Conservation (phyloP, 2,329 filamentous ascomycete species). For the Cercospora zeae-maydis region DNA sequence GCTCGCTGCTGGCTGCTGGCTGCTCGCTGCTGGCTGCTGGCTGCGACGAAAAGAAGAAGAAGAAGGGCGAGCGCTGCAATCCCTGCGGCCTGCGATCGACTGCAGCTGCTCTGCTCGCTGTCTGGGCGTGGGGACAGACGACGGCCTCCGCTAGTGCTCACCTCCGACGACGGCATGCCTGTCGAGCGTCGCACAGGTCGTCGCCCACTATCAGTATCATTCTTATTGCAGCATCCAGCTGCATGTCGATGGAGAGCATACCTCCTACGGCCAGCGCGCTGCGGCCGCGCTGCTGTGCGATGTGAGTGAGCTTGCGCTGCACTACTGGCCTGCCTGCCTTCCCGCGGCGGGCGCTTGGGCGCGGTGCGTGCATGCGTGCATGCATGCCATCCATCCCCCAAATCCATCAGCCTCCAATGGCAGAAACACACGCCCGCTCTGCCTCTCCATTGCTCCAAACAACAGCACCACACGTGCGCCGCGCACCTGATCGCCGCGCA, state of each 20-base stretch:
- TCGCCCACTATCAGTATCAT: not conserved
- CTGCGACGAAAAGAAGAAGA: not conserved
- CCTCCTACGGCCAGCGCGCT: not conserved
- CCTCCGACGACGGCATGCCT: not conserved
- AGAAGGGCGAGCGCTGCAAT: not conserved
- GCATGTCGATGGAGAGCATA: not conserved
- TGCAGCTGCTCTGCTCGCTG: too few species aligned
- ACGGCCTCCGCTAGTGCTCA: not conserved
- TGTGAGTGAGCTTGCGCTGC: not conserved
- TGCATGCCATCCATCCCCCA: not conserved
- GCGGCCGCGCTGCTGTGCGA: not conserved
- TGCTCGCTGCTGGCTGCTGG: slow-evolving; percentile 6
- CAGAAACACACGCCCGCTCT: slow-evolving; percentile 14
- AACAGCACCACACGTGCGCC: slow-evolving; percentile 8
- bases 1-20: not conserved
- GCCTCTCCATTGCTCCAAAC: slow-evolving; percentile 19
- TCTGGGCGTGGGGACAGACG: not conserved
- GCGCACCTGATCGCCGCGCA: not conserved
- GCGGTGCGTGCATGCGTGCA: not conserved
- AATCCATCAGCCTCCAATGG: slow-evolving; percentile 23
- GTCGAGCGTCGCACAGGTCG: not conserved
- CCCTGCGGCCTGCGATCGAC: too few species aligned
- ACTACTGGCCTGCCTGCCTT: not conserved
- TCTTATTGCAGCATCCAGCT: not conserved
- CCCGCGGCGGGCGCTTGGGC: slow-evolving; percentile 21